Conservation (phyloP, 495 filamentous ascomycete species). For the Podospora anserina region DNA sequence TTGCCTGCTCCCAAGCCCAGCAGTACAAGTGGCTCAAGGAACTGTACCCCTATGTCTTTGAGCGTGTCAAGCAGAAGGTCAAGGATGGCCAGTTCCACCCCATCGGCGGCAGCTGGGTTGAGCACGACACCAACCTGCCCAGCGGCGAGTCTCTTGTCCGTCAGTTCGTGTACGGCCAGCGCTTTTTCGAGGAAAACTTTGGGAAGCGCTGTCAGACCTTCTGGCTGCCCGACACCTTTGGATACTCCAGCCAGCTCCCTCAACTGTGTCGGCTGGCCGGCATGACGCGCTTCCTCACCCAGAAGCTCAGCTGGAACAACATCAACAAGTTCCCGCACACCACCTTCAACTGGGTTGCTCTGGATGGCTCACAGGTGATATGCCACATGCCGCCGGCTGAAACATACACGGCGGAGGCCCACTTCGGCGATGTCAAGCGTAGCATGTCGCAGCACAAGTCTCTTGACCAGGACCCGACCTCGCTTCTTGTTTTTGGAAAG, state of each 20-base stretch:
- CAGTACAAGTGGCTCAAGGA: slow-evolving; percentile 97
- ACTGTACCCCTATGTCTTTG: slow-evolving; percentile 80
- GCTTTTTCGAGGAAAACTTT: slow-evolving; percentile 92
- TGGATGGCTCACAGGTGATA: slow-evolving; percentile 92
- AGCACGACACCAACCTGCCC: slow-evolving; percentile 97
- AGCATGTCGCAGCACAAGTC: slow-evolving; percentile 93
- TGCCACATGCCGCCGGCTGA: slow-evolving; percentile 95
- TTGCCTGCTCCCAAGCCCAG: slow-evolving; percentile 88
- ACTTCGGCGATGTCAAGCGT: slow-evolving; percentile 92
- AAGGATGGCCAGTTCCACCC: slow-evolving; percentile 89
- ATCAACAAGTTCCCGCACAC: slow-evolving; percentile 99
- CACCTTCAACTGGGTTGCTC: slow-evolving; percentile 94
- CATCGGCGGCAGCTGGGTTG: slow-evolving; percentile 97
- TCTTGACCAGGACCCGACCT: slow-evolving; percentile 83
- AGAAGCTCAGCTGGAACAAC: slow-evolving; percentile 92
- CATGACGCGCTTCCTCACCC: slow-evolving; percentile 94
- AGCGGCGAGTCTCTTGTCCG: slow-evolving; percentile 90
- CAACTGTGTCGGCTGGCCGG: slow-evolving; percentile 88
- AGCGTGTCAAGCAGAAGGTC: slow-evolving; percentile 86
- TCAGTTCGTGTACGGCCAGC: slow-evolving; percentile 93
- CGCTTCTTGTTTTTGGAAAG: slow-evolving; percentile 89
- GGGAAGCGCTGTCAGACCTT: slow-evolving; percentile 86
- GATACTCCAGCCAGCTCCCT: slow-evolving; percentile 90
- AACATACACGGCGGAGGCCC: slow-evolving; percentile 90
- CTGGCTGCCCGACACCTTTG: slow-evolving; percentile 97